phyloP scores from a whole-genome alignment of 805 yeast genomes.

The Candida vaughaniae region DNA sequence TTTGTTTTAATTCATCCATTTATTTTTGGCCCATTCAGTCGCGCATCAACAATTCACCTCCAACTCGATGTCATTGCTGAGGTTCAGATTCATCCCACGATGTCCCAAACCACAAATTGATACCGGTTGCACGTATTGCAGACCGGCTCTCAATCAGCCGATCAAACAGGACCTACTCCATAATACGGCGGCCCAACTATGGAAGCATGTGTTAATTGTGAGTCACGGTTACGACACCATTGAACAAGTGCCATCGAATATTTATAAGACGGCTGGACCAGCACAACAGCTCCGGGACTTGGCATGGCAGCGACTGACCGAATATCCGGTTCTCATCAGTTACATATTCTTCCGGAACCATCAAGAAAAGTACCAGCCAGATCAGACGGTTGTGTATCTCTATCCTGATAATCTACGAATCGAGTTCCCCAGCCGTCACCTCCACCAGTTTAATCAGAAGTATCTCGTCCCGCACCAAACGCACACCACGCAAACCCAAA shows the following conservation, averaged over 20 bases:
- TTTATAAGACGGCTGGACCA: slow-evolving; percentile 45
- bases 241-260: slow-evolving; percentile 46
- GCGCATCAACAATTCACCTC: no score
- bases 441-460: slow-evolving; percentile 38
- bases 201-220: slow-evolving; percentile 57
- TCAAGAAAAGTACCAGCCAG: not conserved
- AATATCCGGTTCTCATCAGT: slow-evolving; percentile 49
- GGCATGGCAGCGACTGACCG: slow-evolving; percentile 29
- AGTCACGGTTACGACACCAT: slow-evolving; percentile 41
- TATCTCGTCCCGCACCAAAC: slow-evolving; percentile 42
- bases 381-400: slow-evolving; percentile 36
- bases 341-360: slow-evolving; percentile 35
- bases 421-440: slow-evolving; percentile 30
- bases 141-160: slow-evolving; percentile 33
- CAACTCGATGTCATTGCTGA: no score
- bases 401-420: slow-evolving; percentile 55
- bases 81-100: slow-evolving; percentile 15
- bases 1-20: no score
- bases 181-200: slow-evolving; percentile 49
- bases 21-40: no score
- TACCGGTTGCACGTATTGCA: slow-evolving; percentile 64
- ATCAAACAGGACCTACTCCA: slow-evolving; percentile 15
- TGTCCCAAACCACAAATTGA: slow-evolving; percentile 55
- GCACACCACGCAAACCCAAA: slow-evolving; percentile 15
- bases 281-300: slow-evolving; percentile 18